phyloP scores from a whole-genome alignment of 2,329 filamentous ascomycete species.

The Hortaea sp. region DNA sequence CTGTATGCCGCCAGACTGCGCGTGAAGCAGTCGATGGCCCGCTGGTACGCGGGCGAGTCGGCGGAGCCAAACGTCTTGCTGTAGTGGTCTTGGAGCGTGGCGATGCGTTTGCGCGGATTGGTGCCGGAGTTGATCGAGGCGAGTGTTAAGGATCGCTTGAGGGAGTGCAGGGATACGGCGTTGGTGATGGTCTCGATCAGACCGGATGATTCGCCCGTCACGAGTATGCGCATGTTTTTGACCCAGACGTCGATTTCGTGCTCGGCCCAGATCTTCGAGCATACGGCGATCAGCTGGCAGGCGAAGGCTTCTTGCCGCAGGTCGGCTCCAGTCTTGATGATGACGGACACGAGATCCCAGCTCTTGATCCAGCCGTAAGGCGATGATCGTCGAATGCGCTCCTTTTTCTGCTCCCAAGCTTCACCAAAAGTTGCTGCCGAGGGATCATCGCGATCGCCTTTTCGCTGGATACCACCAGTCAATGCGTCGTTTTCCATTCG shows the following conservation, averaged over 20 bases:
- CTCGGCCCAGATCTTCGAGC: conserved; percentile 71
- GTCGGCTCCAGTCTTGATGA: conserved; percentile 78
- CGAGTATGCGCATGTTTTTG: conserved; percentile 76
- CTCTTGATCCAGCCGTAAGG: conserved; percentile 86
- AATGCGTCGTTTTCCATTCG: conserved; percentile 86
- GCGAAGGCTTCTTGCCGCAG: conserved; percentile 78
- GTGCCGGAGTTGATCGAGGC: conserved; percentile 61
- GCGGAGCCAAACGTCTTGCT: conserved; percentile 64
- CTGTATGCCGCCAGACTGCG: conserved; percentile 77
- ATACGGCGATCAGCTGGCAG: conserved; percentile 73
- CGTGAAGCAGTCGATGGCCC: conserved; percentile 68
- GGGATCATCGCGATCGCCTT: conserved; percentile 74
- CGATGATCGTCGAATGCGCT: conserved; percentile 71
- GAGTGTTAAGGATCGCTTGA: conserved; percentile 72
- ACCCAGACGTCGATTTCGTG: conserved; percentile 73
- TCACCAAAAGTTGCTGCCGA: conserved; percentile 80
- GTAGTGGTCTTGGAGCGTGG: conserved; percentile 73
- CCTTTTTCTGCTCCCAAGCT: conserved; percentile 75
- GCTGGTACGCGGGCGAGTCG: conserved; percentile 58
- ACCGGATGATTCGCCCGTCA: conserved; percentile 74
- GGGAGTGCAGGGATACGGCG: conserved; percentile 74
- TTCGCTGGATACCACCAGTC: conserved; percentile 70
- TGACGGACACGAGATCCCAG: conserved; percentile 79
- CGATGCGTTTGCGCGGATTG: conserved; percentile 67
- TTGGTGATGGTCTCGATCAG: conserved; percentile 84